Conservation (phyloP, 2,329 filamentous ascomycete genomes). For the Mycosphaerella sp. region DNA sequence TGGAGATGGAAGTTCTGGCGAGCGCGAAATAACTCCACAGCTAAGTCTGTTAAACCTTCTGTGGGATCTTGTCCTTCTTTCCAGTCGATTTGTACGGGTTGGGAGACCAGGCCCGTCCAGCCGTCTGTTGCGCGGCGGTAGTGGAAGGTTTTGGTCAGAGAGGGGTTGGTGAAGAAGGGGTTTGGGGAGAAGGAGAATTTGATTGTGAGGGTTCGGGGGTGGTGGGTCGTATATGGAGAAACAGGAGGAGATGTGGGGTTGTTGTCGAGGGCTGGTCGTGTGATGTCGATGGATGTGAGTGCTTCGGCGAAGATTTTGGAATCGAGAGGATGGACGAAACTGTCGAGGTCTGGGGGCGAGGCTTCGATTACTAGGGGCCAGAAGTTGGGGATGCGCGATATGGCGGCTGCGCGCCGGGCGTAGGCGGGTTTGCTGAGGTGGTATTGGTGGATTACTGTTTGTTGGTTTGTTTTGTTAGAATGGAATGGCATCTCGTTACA, state of each 20-base stretch:
- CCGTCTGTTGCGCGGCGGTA: constrained; percentile 63
- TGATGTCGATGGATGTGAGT: constrained; percentile 64
- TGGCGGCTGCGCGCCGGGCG: constrained; percentile 64
- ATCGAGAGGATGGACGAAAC: constrained; percentile 79
- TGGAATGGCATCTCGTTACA: constrained; percentile 8
- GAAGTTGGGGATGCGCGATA: constrained; percentile 75
- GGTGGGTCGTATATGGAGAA: constrained; percentile 45
- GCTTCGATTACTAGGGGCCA: constrained; percentile 93
- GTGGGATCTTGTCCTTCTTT: constrained; percentile 73
- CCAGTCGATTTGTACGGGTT: constrained; percentile 84
- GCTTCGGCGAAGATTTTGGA: constrained; percentile 62
- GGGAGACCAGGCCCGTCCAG: constrained; percentile 73
- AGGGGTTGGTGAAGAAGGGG: constrained; percentile 70
- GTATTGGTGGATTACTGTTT: constrained; percentile 47
- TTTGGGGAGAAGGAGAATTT: constrained; percentile 75
- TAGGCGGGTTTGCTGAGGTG: constrained; percentile 65
- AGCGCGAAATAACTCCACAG: constrained; percentile 63
- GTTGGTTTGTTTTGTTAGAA: too few relatives aligned
- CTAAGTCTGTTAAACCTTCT: constrained; percentile 67
- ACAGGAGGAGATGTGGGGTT: background rate
- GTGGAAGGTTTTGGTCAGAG: constrained; percentile 88
- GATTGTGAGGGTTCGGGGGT: constrained; percentile 74
- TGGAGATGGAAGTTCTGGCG: constrained; percentile 25
- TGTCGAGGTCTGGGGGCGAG: constrained; percentile 77
- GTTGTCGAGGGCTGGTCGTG: constrained; percentile 74